Evolutionary conservation across 345 rosid genomes (phyloP).

Genomic region (Rhodamnia rubescens): DNA sequence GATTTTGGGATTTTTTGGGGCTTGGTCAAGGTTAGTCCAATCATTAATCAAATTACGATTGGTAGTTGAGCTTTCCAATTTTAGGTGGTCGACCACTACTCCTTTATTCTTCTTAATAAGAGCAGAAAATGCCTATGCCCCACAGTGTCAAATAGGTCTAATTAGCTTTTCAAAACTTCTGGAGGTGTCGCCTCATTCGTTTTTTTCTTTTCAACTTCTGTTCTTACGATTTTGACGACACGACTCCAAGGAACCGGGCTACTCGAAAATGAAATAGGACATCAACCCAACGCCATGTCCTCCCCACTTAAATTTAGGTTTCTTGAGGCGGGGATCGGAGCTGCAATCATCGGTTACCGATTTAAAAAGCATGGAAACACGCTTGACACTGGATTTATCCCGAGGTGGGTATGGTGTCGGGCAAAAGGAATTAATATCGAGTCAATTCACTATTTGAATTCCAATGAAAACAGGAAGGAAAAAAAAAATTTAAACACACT

Average conservation of each 20-base stretch:
- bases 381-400: background rate
- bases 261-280: background rate
- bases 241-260: no score
- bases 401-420: background rate
- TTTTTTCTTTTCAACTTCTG: background rate
- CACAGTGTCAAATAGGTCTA: background rate
- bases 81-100: conserved; percentile 7
- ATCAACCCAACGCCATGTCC: background rate
- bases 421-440: background rate
- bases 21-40: background rate
- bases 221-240: background rate
- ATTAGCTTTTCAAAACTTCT: background rate
- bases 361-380: background rate
- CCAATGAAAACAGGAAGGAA: background rate
- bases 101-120: background rate
- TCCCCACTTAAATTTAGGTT: rapidly evolving
- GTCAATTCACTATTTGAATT: background rate
- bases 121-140: background rate
- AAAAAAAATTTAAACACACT: background rate
- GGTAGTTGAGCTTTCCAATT: conserved; percentile 13
- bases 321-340: background rate
- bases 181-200: background rate
- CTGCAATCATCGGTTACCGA: background rate
- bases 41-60: background rate
- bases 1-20: background rate